Percentiles rank a stretch among this genome's conserved stretches.
phyloP scores from a whole-genome alignment of 2,329 filamentous ascomycete genomes.

The Aspergillus nomiae region DNA sequence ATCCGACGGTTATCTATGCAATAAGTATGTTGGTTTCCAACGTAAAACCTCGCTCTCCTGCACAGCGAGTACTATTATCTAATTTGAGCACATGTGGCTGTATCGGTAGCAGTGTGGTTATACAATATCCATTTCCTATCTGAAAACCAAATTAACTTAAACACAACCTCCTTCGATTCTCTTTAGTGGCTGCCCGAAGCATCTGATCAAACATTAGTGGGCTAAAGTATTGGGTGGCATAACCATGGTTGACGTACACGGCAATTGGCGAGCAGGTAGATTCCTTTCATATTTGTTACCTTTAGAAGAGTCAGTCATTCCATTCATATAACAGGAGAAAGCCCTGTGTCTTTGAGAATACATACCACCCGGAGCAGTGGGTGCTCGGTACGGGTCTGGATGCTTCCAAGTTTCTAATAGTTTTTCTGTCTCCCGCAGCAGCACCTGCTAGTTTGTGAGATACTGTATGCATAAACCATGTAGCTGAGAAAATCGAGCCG shows the following conservation, averaged over 20 bases:
- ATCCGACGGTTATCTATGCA: neutral
- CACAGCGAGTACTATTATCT: neutral
- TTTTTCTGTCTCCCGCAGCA: constrained; percentile 86
- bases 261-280: constrained; percentile 74
- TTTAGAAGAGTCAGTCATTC: constrained; percentile 41
- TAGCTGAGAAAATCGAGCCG: constrained; percentile 22
- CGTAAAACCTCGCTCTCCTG: neutral
- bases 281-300: constrained; percentile 97
- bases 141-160: neutral
- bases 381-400: constrained; percentile 86
- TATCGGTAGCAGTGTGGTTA: neutral
- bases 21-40: neutral
- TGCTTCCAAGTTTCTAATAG: constrained; percentile 95
- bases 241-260: constrained; percentile 63
- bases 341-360: constrained; percentile 4
- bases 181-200: constrained; percentile 12
- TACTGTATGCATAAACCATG: neutral
- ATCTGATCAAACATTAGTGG: constrained; percentile 16
- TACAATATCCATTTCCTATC: neutral
- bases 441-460: constrained; percentile 57
- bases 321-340: neutral
- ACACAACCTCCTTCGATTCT: neutral
- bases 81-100: neutral
- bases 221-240: neutral
- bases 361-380: constrained; percentile 90